Evolutionary conservation across 2,329 filamentous ascomycete species (phyloP), one percentile per base, ranked within the genome.

Genomic region (Pseudopithomyces chartarum): DNA sequence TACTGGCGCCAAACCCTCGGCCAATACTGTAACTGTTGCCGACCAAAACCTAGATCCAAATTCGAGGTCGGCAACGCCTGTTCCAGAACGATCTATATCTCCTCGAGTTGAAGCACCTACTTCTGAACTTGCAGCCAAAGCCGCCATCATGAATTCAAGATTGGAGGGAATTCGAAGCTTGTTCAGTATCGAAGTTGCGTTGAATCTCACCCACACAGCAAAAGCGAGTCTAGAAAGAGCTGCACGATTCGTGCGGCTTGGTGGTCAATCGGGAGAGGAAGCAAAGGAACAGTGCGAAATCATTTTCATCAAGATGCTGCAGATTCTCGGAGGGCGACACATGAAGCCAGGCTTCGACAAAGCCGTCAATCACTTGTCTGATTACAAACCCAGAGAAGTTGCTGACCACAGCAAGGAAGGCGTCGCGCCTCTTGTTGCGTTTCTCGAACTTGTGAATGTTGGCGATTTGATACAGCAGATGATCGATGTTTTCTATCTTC

Each of bases 401-500:
- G 90, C 80, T 68, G 87, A 90, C 61, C 87, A 90, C 62, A 85
- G 85, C 67, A 82, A 87, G 61, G 81, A 85, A 33, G 91, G 90
- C 0, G 93, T 97, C 7, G 92, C 92, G 53, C 95, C 95, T 1
- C 84, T 99, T 3, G 92, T 97, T 44, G 97, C 91, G 0, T 99
- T 99, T 69, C 87, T 99, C 59, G 95, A 99, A 78, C 85, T 99
- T 26, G 95, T 99, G 74, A 99, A 99, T 71, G 94, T 99, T 0
- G 95, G 95, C 56, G 95, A 99, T 74, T 83, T 99, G 56, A 99
- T 99, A 66, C 92, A 96, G 57, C 95, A 99, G 75, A 99, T 99
- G 95, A 87, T 99, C 56, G 95, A 99, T 73, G 92, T 99, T 33
- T 99, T 99, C 73, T 99, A 96, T 77, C 90, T 96, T 73, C 95